These are phyloP conservation scores for Boeremia lycopersici DNA, from an alignment of 2,329 filamentous ascomycete genomes.

Conservation along the genomic window DNA sequence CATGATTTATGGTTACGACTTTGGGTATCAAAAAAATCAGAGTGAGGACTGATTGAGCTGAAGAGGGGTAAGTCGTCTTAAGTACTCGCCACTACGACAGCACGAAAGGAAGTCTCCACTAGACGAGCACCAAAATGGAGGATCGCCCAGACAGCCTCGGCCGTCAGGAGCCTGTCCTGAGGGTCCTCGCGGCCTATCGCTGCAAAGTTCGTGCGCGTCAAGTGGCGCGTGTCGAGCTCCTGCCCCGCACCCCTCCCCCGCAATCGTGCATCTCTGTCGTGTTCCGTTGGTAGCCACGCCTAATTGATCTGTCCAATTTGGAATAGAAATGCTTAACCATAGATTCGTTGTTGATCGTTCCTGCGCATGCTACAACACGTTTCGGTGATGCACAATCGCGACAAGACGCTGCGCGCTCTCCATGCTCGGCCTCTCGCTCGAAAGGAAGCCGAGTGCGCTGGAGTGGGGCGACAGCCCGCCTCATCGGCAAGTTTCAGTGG, in stretches of 20 bases:
- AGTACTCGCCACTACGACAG: constrained; percentile 37
- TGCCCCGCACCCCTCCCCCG: constrained; percentile 48
- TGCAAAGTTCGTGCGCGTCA: constrained; percentile 13
- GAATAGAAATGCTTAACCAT: constrained; percentile 16
- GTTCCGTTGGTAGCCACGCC: constrained; percentile 22
- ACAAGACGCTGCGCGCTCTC: constrained; percentile 1
- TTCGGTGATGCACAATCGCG: background rate
- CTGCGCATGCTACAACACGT: background rate
- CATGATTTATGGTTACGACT: constrained; percentile 43
- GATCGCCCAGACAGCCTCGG: constrained; percentile 39
- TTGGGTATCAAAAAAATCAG: constrained; percentile 35
- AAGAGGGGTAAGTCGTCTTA: constrained; percentile 38
- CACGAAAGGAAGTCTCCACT: constrained; percentile 32
- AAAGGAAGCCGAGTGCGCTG: too few species aligned
- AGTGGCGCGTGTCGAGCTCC: constrained; percentile 29
- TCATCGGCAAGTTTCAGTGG: too few species aligned
- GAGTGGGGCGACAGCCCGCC: too few species aligned
- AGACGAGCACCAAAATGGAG: constrained; percentile 17
- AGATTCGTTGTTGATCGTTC: constrained; percentile 1
- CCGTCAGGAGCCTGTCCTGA: constrained; percentile 37
- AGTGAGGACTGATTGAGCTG: constrained; percentile 15
- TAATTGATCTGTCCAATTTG: constrained; percentile 19
- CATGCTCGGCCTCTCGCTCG: constrained; percentile 3
- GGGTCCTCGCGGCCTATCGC: constrained; percentile 31
- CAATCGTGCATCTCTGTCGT: constrained; percentile 22